Percentiles rank a stretch among this genome's conserved stretches.
These are phyloP conservation scores for Sphaerulina musiva DNA, from an alignment of 2,329 filamentous ascomycete species.

Conservation along the genomic window DNA sequence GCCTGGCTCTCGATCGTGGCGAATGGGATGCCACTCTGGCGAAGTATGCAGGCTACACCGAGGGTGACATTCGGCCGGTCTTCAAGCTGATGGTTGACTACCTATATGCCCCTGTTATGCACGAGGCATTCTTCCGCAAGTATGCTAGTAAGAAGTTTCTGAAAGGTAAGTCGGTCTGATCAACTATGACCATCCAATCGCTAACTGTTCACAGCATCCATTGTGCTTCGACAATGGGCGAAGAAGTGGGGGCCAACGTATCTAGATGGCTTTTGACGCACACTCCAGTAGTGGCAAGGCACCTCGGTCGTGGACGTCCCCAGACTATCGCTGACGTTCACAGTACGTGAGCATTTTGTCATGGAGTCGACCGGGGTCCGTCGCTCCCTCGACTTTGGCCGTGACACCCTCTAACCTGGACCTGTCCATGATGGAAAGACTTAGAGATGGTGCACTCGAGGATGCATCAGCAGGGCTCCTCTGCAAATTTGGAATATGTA, in stretches of 20 bases:
- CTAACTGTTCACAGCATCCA: slow-evolving; percentile 59
- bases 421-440: slow-evolving; percentile 5
- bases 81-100: slow-evolving; percentile 96
- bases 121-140: slow-evolving; percentile 99
- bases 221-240: slow-evolving; percentile 86
- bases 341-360: slow-evolving; percentile 9
- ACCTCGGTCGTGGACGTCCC: slow-evolving; percentile 26
- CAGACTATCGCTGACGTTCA: slow-evolving; percentile 12
- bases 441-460: slow-evolving; percentile 6
- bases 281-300: slow-evolving; percentile 29
- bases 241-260: slow-evolving; percentile 48
- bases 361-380: slow-evolving; percentile 10
- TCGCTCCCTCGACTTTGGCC: slow-evolving; percentile 10
- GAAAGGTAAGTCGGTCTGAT: slow-evolving; percentile 64
- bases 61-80: slow-evolving; percentile 87
- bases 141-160: slow-evolving; percentile 99
- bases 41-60: slow-evolving; percentile 88
- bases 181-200: slow-evolving; percentile 17
- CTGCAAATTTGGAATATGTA: slow-evolving; percentile 10
- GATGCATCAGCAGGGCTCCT: slow-evolving; percentile 16
- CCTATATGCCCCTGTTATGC: slow-evolving; percentile 77
- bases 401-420: slow-evolving; percentile 8
- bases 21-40: slow-evolving; percentile 84
- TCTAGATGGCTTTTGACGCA: slow-evolving; percentile 24
- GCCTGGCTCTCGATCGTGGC: slow-evolving; percentile 82